Evolutionary conservation across 306 rosid species (phyloP).

Genomic region (Cyclanthera cordifolia): DNA sequence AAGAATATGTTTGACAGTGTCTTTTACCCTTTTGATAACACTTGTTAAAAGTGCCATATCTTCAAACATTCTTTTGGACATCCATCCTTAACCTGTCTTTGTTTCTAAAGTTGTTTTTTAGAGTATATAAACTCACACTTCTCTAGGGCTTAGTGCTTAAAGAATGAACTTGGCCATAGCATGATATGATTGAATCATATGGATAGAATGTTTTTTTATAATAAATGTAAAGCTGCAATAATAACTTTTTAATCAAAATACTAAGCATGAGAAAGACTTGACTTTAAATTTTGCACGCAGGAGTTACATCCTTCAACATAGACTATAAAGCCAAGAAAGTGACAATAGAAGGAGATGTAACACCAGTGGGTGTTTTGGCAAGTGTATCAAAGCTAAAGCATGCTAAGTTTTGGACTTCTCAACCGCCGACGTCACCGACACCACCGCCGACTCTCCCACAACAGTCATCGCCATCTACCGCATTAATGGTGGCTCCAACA

Average conservation of each 20-base stretch:
- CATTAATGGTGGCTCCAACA: neutral
- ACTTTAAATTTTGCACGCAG: neutral
- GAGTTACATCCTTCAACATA: constrained; percentile 17
- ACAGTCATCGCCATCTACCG: neutral
- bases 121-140: neutral
- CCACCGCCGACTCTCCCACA: neutral
- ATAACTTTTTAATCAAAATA: too few relatives aligned
- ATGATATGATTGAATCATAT: neutral
- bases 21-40: neutral
- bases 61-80: neutral
- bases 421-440: neutral
- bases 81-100: neutral
- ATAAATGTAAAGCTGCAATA: too few relatives aligned
- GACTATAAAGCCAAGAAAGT: constrained; percentile 16
- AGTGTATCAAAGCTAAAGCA: constrained; percentile 18
- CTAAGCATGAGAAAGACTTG: neutral
- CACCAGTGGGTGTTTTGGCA: constrained; percentile 9
- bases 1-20: neutral
- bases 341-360: constrained; percentile 18
- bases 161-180: neutral
- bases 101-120: neutral
- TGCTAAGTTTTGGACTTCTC: constrained; percentile 14
- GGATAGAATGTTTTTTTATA: neutral
- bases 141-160: neutral
- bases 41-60: neutral